A percentile compares a stretch with the other conserved stretches of the same genome.
phyloP scores from a whole-genome alignment of 2,329 filamentous ascomycete species.

The Hypoxylon sp. region DNA sequence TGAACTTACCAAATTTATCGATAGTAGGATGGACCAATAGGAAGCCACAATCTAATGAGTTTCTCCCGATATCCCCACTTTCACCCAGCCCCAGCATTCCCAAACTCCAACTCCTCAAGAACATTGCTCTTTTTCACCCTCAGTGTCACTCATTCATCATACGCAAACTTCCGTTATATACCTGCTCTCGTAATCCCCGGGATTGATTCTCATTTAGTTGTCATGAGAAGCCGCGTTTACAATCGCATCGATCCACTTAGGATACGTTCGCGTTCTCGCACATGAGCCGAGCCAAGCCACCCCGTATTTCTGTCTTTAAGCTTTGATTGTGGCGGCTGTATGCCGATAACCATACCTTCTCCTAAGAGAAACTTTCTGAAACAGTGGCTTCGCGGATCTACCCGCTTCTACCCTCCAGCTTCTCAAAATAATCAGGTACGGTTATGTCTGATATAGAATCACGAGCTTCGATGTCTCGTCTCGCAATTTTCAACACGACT shows the following conservation, averaged over 20 bases:
- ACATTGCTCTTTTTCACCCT: neutral
- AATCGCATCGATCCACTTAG: slow-evolving; percentile 6
- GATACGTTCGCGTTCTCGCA: slow-evolving; percentile 16
- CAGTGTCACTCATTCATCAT: neutral
- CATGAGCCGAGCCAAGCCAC: slow-evolving; percentile 40
- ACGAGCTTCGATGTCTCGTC: neutral
- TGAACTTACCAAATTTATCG: neutral
- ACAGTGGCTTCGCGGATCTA: slow-evolving; percentile 13
- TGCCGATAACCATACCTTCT: slow-evolving; percentile 17
- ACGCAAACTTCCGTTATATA: neutral
- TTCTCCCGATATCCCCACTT: slow-evolving; percentile 12
- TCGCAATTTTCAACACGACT: neutral
- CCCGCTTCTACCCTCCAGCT: neutral
- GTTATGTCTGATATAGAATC: neutral
- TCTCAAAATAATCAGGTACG: neutral
- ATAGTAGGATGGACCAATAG: slow-evolving; percentile 13
- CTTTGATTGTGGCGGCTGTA: slow-evolving; percentile 26
- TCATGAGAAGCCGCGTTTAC: neutral
- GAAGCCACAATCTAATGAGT: neutral
- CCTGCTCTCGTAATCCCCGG: neutral
- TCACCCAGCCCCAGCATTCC: neutral
- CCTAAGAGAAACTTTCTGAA: neutral
- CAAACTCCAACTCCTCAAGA: slow-evolving; percentile 5
- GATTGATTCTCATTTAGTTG: neutral
- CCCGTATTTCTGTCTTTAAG: slow-evolving; percentile 17